phyloP scores from a whole-genome alignment of 2,329 filamentous ascomycete genomes.

The Bipolaris victoriae region DNA sequence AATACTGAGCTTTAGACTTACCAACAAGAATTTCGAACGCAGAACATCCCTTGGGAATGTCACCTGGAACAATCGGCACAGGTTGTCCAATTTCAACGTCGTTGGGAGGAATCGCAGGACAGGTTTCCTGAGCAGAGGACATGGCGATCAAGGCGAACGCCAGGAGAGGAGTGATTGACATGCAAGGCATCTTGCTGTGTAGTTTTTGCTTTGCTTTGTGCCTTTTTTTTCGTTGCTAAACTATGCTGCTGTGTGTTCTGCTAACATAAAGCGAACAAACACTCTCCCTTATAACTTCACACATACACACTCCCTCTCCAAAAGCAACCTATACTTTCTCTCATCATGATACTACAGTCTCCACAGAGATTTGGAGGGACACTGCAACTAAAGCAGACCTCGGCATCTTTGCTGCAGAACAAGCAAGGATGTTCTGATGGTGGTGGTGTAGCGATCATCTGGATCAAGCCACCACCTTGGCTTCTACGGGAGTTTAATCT shows the following conservation, averaged over 20 bases:
- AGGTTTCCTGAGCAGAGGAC: neutral
- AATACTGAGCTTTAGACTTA: neutral
- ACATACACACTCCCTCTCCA: neutral
- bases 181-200: slow-evolving; percentile 1
- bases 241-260: neutral
- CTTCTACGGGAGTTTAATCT: slow-evolving; percentile 2
- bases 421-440: slow-evolving; percentile 2
- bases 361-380: neutral
- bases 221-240: neutral
- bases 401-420: slow-evolving; percentile 5
- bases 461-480: slow-evolving; percentile 1
- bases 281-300: slow-evolving; percentile 1
- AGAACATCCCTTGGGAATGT: slow-evolving; percentile 8
- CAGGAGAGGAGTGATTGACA: neutral
- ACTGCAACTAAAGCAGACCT: slow-evolving; percentile 1
- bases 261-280: neutral
- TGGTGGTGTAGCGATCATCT: slow-evolving; percentile 6
- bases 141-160: neutral
- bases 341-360: neutral
- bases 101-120: slow-evolving; percentile 1
- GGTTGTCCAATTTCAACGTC: slow-evolving; percentile 5
- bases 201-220: neutral
- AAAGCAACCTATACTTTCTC: neutral
- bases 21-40: slow-evolving; percentile 11
- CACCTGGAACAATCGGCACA: slow-evolving; percentile 7